These are phyloP conservation scores for Aphanomyces stellatus DNA, from an alignment of 352 stramenopile genomes.

Conservation along the genomic window DNA sequence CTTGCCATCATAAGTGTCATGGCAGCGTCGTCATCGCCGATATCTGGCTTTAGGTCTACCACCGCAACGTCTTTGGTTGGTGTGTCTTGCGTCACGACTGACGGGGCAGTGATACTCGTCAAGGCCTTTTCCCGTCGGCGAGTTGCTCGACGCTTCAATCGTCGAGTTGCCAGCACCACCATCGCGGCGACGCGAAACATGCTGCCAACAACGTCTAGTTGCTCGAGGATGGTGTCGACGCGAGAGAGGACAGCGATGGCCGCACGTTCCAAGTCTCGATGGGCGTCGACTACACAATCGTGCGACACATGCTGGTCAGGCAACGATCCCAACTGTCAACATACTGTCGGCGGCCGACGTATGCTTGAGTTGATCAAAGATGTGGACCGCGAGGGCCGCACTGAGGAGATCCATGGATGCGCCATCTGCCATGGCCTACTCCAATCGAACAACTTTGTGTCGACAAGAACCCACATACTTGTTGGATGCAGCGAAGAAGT, in stretches of 20 bases:
- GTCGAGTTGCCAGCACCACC: not conserved
- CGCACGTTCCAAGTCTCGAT: not conserved
- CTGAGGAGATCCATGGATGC: slow-evolving; percentile 9
- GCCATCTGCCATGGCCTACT: not conserved
- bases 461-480: not conserved
- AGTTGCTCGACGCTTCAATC: not conserved
- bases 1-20: too few species aligned
- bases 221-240: not conserved
- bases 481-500: not conserved
- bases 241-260: not conserved
- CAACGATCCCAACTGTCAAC: too few species aligned
- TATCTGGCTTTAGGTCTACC: too few species aligned
- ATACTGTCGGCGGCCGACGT: too few species aligned
- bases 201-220: not conserved
- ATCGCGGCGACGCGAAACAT: not conserved
- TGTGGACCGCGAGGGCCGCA: not conserved
- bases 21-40: too few species aligned
- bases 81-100: too few species aligned
- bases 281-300: too few species aligned
- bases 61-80: too few species aligned
- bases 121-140: too few species aligned
- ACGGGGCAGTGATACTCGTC: too few species aligned
- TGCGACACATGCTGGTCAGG: too few species aligned
- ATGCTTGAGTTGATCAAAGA: slow-evolving; percentile 15
- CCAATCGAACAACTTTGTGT: not conserved